Evolutionary conservation across 106 monocot genomes (phyloP), one percentile per base, ranked within the genome.

Genomic region (Acorus calamus): DNA sequence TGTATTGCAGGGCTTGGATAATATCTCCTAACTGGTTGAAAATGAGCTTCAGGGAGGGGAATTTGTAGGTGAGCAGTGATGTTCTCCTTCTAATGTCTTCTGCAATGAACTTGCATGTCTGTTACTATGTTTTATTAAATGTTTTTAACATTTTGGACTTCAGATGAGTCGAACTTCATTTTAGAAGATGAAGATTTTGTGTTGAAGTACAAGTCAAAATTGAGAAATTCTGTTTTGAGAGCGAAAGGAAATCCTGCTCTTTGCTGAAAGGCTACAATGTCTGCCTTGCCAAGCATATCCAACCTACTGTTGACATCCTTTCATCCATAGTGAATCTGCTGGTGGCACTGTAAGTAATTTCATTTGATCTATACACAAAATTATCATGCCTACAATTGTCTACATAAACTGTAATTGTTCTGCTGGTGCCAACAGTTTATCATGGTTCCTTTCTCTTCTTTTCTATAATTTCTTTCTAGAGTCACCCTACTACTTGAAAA

Each of bases 11-110:
- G 65, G 80, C 83, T 59, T 92, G 83, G 86, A 73, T 92, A 64
- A 65, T 92, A 47, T 86, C 91, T 55, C 66, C 86, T 42, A 78
- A 63, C 7, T 92, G 91, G 91, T 47, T 92, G 70, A 92, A 92
- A 71, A 56, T 68, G 61, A 83, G 91, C 71, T 86, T 68, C 71
- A 75, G 46, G 54, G 76, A 76, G 63, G 74, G 86, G 42, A 71
- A 47, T 91, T 91, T 60, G 55, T 85, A 69, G 84, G 86, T 84
- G 67, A 84, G 80, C 28, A 28, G 28, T 28, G 28, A 28, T 28
- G 28, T 28, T 28, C 28, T 28, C 28, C 28, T 28, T 28, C 62
- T 14, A 43, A 42, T 66, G 13, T 42, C 28, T 28, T 28, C 28
- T 28, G 28, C 14, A 48, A 50, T 50, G n/a, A 53, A 41, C 55